Evolutionary conservation across 441 rosid species (phyloP), one percentile per base, ranked within the genome.

Genomic region (Geranium incanum): DNA sequence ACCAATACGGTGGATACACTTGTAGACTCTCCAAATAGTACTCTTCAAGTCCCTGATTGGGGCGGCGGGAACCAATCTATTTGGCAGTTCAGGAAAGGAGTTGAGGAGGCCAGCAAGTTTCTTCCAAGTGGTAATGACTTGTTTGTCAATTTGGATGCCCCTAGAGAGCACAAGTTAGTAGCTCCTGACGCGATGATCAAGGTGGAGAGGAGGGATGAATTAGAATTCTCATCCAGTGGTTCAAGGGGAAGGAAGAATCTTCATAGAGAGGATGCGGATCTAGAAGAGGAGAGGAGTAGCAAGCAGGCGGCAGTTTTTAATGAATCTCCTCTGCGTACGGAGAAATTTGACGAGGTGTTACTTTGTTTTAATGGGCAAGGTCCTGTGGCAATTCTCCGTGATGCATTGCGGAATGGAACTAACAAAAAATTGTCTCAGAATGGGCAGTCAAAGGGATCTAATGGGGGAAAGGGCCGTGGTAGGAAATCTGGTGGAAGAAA

Each of bases 231-330:
- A 36, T 23, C 45, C 19, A 21, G 8, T 62, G 74, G 68, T 28
- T 76, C 63, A 65, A 77, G 74, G 57, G 84, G 73, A 36, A 73
- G 85, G 82, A 86, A 82, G 71, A 81, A 70, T 69, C 72, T 75
- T 68, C 66, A 63, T 68, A 80, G 86, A 15, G 86, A 78, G 16
- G 85, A 77, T 71, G 38, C 6, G 2, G 71, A 69, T 70, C 60
- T 74, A 23, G 87, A 79, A 71, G 89, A 86, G 72, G 91, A 81
- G 82, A 84, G 93, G 43, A 76, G 81, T 64, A 79, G 81, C 70
- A 88, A 88, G 73, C 81, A 76, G 60, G 84, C 88, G n/a, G 89
- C 88, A 19, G 79, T 86, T 76, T 84, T 66, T 70, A 45, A 63
- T 1, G 93, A 88, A 41, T 69, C 84, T 1, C 63, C 75, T 15